Percentiles rank a stretch among this genome's conserved stretches.
These are phyloP conservation scores for Pythium phragmitis DNA, from an alignment of 352 stramenopile species.

Conservation along the genomic window DNA sequence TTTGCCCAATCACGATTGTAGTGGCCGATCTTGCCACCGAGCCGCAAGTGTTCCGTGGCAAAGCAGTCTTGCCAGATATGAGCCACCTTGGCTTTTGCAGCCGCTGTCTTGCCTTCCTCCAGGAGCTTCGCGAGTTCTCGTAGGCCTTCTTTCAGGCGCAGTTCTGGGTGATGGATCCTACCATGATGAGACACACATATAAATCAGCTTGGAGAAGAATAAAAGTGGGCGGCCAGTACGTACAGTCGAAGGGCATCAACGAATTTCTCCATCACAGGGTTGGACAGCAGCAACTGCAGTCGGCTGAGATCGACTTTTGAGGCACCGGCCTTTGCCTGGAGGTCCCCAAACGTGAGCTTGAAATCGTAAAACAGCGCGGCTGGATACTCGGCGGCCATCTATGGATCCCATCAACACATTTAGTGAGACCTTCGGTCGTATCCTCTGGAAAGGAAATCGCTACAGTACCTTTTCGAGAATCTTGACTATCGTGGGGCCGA, in stretches of 20 bases:
- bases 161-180: constrained; percentile 78
- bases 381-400: constrained; percentile 77
- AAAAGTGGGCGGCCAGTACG: constrained; percentile 1
- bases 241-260: constrained; percentile 73
- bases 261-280: constrained; percentile 81
- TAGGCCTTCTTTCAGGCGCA: constrained; percentile 79
- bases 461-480: constrained; percentile 73
- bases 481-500: constrained; percentile 50
- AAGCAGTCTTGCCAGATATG: constrained; percentile 70
- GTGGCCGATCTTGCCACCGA: constrained; percentile 60
- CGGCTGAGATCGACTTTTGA: constrained; percentile 53
- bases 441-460: neutral
- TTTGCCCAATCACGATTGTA: constrained; percentile 76
- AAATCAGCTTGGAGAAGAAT: neutral
- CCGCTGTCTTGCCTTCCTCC: constrained; percentile 39
- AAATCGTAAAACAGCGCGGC: constrained; percentile 83
- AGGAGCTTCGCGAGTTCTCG: constrained; percentile 63
- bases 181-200: constrained; percentile 8
- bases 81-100: constrained; percentile 36
- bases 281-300: constrained; percentile 50
- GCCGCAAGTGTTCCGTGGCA: constrained; percentile 38
- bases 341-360: constrained; percentile 55
- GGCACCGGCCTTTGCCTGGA: constrained; percentile 11
- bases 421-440: neutral
- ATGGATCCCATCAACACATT: neutral